Conservation (phyloP, 345 rosid species). For the Eutrema yunnanense region DNA sequence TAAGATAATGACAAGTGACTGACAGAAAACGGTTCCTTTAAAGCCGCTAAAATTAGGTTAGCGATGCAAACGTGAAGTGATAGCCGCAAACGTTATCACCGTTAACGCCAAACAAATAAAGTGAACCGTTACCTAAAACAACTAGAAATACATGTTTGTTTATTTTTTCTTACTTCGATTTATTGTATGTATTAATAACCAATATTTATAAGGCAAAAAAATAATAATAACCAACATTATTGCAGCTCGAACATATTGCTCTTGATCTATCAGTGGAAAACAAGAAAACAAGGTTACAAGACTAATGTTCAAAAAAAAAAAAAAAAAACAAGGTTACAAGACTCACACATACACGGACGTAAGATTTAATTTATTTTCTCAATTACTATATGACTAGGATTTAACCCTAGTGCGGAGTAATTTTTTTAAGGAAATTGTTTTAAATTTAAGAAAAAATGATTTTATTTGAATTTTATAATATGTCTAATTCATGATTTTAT, state of each 20-base stretch:
- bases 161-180: neutral
- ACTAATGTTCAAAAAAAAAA: no score
- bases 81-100: constrained; percentile 17
- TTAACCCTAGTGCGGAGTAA: no score
- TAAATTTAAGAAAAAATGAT: no score
- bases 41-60: constrained; percentile 22
- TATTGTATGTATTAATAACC: neutral
- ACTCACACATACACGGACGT: neutral
- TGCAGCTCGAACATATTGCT: neutral
- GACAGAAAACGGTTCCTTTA: constrained; percentile 20
- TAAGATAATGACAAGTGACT: constrained; percentile 22
- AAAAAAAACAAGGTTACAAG: neutral
- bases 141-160: neutral
- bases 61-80: constrained; percentile 28
- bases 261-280: neutral
- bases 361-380: neutral
- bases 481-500: no score
- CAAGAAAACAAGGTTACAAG: neutral
- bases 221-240: neutral
- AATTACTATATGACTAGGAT: neutral
- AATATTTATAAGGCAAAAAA: neutral
- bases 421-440: no score
- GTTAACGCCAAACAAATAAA: constrained; percentile 18
- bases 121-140: constrained; percentile 28
- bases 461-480: no score